phyloP scores from a whole-genome alignment of 2,329 filamentous ascomycete genomes.

The Lasiodiplodia theobromae region DNA sequence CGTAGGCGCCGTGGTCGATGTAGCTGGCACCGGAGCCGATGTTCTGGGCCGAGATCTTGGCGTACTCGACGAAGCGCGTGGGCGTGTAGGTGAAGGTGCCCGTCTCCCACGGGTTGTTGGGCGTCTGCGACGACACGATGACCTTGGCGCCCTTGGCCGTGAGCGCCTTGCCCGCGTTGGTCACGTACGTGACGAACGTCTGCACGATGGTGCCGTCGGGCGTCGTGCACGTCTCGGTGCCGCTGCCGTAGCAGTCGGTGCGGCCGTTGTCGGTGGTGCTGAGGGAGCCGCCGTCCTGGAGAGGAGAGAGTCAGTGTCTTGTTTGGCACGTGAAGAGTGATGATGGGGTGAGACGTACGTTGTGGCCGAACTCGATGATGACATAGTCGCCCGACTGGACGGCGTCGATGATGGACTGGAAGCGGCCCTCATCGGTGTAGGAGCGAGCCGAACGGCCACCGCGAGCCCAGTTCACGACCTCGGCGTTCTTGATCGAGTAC shows the following conservation, averaged over 20 bases:
- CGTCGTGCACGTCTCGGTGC: constrained; percentile 58
- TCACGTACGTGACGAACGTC: constrained; percentile 66
- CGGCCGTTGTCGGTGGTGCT: constrained; percentile 63
- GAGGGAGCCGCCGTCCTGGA: constrained; percentile 58
- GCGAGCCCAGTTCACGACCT: constrained; percentile 67
- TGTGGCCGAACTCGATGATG: constrained; percentile 74
- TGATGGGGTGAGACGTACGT: constrained; percentile 41
- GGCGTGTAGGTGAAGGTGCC: constrained; percentile 57
- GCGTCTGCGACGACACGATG: constrained; percentile 63
- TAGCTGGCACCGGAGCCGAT: constrained; percentile 43
- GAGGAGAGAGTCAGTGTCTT: constrained; percentile 22
- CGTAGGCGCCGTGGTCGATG: constrained; percentile 65
- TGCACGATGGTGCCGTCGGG: constrained; percentile 60
- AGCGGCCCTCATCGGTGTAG: constrained; percentile 69
- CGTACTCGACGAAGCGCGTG: constrained; percentile 58
- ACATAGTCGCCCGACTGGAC: constrained; percentile 67
- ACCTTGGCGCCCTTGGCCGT: constrained; percentile 63
- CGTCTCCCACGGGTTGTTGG: constrained; percentile 66
- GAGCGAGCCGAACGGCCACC: constrained; percentile 70
- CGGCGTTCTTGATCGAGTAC: constrained; percentile 52
- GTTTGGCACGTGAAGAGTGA: constrained; percentile 47
- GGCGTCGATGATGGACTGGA: constrained; percentile 60
- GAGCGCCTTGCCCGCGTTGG: constrained; percentile 61
- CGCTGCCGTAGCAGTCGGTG: constrained; percentile 63
- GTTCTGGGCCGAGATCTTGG: constrained; percentile 24